Conservation (phyloP, 2,329 filamentous ascomycete species). For the Orbilia oligospora region DNA sequence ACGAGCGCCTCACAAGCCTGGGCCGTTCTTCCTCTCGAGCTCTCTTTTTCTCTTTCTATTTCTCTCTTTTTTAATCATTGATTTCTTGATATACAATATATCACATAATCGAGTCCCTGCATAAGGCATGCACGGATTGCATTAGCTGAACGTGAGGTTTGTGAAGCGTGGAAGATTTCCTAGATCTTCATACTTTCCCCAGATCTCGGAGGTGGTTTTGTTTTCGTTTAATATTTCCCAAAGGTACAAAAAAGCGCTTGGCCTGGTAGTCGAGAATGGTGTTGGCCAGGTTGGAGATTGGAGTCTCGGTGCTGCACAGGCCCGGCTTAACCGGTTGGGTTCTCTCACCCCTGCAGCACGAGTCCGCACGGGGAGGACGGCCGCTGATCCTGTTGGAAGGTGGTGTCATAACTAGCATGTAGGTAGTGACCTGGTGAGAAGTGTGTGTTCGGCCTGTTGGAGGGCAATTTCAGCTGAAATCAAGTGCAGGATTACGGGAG, state of each 20-base stretch:
- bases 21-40: background rate
- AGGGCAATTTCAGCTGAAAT: conserved; percentile 57
- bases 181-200: conserved; percentile 53
- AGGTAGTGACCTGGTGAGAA: conserved; percentile 11
- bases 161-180: conserved; percentile 18
- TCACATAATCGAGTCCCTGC: conserved; percentile 60
- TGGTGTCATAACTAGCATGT: conserved; percentile 35
- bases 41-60: background rate
- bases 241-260: conserved; percentile 22
- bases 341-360: conserved; percentile 27
- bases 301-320: conserved; percentile 39
- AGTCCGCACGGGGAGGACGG: conserved; percentile 31
- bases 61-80: background rate
- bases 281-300: conserved; percentile 55
- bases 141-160: conserved; percentile 17
- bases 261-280: conserved; percentile 25
- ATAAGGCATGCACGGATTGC: conserved; percentile 41
- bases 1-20: conserved; percentile 11
- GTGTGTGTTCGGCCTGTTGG: conserved; percentile 30
- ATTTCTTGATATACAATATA: conserved; percentile 30
- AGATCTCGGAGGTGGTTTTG: conserved; percentile 45
- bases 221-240: conserved; percentile 58
- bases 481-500: conserved; percentile 27
- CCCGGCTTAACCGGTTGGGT: conserved; percentile 31
- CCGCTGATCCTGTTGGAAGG: conserved; percentile 39